Percentiles rank a stretch among this genome's conserved stretches.
Evolutionary conservation across 2,329 filamentous ascomycete species (phyloP).

Genomic region (Clonostachys sp.): DNA sequence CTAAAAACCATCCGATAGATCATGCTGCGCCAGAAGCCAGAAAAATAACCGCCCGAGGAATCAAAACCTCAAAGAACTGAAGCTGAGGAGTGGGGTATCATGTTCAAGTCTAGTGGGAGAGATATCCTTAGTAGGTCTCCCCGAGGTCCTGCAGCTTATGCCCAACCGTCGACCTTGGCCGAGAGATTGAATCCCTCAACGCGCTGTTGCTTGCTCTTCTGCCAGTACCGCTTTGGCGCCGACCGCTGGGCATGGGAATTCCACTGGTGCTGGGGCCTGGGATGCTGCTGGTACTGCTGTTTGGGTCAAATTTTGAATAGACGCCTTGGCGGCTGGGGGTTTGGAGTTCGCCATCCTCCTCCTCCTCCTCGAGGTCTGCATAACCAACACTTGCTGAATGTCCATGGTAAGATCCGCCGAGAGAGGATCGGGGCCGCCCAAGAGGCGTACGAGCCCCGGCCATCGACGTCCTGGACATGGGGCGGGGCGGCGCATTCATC

Average conservation of each 20-base stretch:
- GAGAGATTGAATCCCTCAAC: constrained; percentile 20
- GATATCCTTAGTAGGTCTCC: constrained; percentile 43
- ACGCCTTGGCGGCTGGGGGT: constrained; percentile 53
- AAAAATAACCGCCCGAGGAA: background rate
- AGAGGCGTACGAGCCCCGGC: constrained; percentile 59
- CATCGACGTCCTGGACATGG: constrained; percentile 61
- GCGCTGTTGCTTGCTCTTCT: constrained; percentile 36
- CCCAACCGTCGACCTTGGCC: constrained; percentile 8
- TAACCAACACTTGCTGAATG: constrained; percentile 54
- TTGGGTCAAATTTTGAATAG: constrained; percentile 42
- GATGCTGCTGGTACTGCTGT: constrained; percentile 30
- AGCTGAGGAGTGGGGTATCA: no score
- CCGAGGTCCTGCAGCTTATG: constrained; percentile 43
- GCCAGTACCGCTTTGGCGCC: constrained; percentile 36
- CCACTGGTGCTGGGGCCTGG: constrained; percentile 30
- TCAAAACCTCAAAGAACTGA: background rate
- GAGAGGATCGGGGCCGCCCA: constrained; percentile 66
- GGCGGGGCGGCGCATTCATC: constrained; percentile 49
- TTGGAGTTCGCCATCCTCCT: constrained; percentile 32
- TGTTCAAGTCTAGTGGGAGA: no score
- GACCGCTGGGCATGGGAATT: constrained; percentile 38
- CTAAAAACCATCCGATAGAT: background rate
- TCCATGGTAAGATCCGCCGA: constrained; percentile 58
- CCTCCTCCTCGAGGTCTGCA: constrained; percentile 41
- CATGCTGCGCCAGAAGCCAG: background rate